phyloP scores from a whole-genome alignment of 192 early-diverging fungal genomes.

The Globomyces pollinis-pini region DNA sequence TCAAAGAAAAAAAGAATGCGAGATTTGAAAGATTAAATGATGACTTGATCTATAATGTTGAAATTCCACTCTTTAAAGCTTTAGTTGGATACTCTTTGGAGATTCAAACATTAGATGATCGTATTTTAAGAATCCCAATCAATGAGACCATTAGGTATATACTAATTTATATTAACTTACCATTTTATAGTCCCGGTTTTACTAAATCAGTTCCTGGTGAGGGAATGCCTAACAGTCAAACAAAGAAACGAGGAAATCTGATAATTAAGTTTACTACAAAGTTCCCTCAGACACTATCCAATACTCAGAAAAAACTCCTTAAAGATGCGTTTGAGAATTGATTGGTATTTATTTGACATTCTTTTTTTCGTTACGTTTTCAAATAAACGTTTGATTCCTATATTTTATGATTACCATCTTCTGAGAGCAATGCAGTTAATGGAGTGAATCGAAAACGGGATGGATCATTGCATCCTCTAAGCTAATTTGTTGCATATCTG shows the following conservation, averaged over 20 bases:
- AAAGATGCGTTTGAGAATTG: slow-evolving; percentile 20
- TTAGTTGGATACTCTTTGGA: slow-evolving; percentile 37
- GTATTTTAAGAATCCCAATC: slow-evolving; percentile 43
- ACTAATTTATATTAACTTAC: too few relatives aligned
- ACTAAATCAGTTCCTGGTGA: slow-evolving; percentile 37
- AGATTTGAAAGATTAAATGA: slow-evolving; percentile 39
- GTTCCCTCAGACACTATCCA: slow-evolving; percentile 39
- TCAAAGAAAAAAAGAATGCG: slow-evolving; percentile 37
- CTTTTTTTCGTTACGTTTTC: too few relatives aligned
- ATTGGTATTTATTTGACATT: background rate
- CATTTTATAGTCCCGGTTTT: slow-evolving; percentile 33
- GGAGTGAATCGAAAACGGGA: too few relatives aligned
- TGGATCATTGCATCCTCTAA: too few relatives aligned
- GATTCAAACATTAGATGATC: slow-evolving; percentile 40
- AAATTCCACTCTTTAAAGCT: slow-evolving; percentile 39
- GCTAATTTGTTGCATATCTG: too few relatives aligned
- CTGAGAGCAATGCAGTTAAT: too few relatives aligned
- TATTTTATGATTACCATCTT: too few relatives aligned
- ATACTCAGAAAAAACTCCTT: slow-evolving; percentile 38
- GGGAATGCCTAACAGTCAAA: slow-evolving; percentile 45
- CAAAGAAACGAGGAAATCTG: slow-evolving; percentile 27
- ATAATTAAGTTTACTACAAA: slow-evolving; percentile 35
- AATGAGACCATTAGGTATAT: slow-evolving; percentile 46
- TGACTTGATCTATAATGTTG: slow-evolving; percentile 29
- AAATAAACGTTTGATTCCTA: too few relatives aligned